Percentiles rank a stretch among this genome's conserved stretches.
These are phyloP conservation scores for Coniochaeta sp. DNA, from an alignment of 2,329 filamentous ascomycete species.

Conservation along the genomic window DNA sequence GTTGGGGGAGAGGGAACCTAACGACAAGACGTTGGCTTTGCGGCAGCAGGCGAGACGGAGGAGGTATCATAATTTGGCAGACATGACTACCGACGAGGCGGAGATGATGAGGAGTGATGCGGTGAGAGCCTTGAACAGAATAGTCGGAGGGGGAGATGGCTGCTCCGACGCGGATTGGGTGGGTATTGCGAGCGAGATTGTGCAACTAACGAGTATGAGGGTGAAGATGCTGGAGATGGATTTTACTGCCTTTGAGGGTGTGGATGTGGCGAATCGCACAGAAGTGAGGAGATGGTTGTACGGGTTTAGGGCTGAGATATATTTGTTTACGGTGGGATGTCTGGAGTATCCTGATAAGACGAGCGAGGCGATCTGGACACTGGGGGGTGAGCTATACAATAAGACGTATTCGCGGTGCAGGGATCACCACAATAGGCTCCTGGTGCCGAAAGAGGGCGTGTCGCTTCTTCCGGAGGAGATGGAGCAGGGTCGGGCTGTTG, in stretches of 20 bases:
- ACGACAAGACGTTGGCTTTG: conserved; percentile 20
- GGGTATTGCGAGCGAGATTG: conserved; percentile 31
- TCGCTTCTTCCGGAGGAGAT: conserved; percentile 25
- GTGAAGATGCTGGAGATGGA: conserved; percentile 24
- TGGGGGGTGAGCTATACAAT: conserved; percentile 24
- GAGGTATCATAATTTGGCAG: conserved; percentile 27
- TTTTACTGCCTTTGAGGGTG: conserved; percentile 12
- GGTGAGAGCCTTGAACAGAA: conserved; percentile 20
- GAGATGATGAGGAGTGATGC: conserved; percentile 23
- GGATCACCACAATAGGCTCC: conserved; percentile 30
- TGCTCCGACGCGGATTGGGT: conserved; percentile 39
- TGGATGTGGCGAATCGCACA: conserved; percentile 15
- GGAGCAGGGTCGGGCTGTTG: conserved; percentile 28
- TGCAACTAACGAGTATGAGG: conserved; percentile 27
- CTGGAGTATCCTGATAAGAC: conserved; percentile 32
- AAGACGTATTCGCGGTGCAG: conserved; percentile 32
- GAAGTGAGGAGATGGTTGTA: conserved; percentile 21
- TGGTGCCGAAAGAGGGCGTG: conserved; percentile 19
- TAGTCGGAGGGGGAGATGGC: conserved; percentile 13
- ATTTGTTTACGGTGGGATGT: conserved; percentile 35
- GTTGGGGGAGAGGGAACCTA: background rate
- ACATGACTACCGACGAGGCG: conserved; percentile 24
- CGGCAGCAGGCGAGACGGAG: conserved; percentile 27
- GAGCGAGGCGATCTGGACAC: conserved; percentile 20
- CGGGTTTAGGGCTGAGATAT: conserved; percentile 27